Evolutionary conservation across 805 yeast species (phyloP).

Genomic region (Soucietia sequanensis): DNA sequence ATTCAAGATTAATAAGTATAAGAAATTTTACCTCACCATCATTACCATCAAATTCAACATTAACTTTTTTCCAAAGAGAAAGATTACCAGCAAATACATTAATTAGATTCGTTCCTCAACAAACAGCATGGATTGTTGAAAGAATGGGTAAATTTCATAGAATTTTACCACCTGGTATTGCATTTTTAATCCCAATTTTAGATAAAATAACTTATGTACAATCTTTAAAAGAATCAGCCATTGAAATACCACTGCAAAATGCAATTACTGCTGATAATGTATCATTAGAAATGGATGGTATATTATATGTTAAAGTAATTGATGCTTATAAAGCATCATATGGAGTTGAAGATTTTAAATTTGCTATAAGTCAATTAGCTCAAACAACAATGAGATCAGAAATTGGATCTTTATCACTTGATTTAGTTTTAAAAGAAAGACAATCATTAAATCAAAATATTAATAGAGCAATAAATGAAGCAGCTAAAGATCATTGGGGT

Average conservation of each 20-base stretch:
- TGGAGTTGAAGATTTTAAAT: slow-evolving; percentile 86
- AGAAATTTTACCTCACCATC: not conserved
- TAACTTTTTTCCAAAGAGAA: slow-evolving; percentile 61
- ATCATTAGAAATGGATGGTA: slow-evolving; percentile 81
- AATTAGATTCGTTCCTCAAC: slow-evolving; percentile 81
- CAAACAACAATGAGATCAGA: slow-evolving; percentile 91
- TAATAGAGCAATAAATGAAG: slow-evolving; percentile 78
- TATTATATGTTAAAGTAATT: slow-evolving; percentile 69
- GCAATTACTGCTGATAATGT: slow-evolving; percentile 88
- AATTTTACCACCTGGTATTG: slow-evolving; percentile 70
- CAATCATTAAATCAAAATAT: slow-evolving; percentile 70
- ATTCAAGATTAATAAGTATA: not conserved
- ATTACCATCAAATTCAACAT: slow-evolving; percentile 9
- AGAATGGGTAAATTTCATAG: slow-evolving; percentile 82
- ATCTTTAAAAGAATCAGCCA: slow-evolving; percentile 78
- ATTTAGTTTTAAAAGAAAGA: slow-evolving; percentile 75
- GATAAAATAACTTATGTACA: slow-evolving; percentile 82
- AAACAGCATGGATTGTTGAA: slow-evolving; percentile 88
- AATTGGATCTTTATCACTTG: slow-evolving; percentile 79
- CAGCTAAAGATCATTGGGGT: slow-evolving; percentile 80
- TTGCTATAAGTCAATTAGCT: slow-evolving; percentile 81
- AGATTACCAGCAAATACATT: slow-evolving; percentile 73
- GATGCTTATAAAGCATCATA: slow-evolving; percentile 86
- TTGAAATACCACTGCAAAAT: slow-evolving; percentile 79
- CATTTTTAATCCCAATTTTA: slow-evolving; percentile 66